A percentile compares a stretch with the other conserved stretches of the same genome.
Conservation (phyloP, 805 yeast genomes). For the Cephaloascus fragrans region DNA sequence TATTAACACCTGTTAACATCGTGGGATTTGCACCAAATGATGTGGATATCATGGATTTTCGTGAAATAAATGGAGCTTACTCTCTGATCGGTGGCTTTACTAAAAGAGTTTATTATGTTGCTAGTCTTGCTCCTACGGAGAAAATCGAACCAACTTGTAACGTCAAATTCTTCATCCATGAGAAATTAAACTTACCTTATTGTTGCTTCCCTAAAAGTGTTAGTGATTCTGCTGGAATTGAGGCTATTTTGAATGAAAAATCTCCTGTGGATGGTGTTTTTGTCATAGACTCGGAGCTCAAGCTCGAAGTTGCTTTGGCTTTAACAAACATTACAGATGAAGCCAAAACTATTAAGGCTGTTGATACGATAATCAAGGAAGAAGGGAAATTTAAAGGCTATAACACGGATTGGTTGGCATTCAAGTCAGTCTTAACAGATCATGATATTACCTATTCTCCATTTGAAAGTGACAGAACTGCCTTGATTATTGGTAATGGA, state of each 20-base stretch:
- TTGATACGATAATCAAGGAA: conserved; percentile 21
- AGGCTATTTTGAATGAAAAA: conserved; percentile 19
- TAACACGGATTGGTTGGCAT: conserved; percentile 36
- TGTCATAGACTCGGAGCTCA: conserved; percentile 34
- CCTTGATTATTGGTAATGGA: conserved; percentile 35
- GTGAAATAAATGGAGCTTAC: conserved; percentile 19
- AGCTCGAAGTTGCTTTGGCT: conserved; percentile 29
- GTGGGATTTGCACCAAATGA: conserved; percentile 4
- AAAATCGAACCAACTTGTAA: conserved; percentile 27
- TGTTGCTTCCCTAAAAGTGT: conserved; percentile 25
- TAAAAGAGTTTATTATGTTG: conserved; percentile 23
- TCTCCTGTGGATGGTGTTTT: conserved; percentile 24
- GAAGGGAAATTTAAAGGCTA: conserved; percentile 23
- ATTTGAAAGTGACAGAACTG: conserved; percentile 13
- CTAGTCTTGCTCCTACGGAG: conserved; percentile 34
- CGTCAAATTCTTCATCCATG: no score
- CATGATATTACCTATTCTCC: conserved; percentile 15
- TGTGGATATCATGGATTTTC: conserved; percentile 19
- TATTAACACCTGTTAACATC: conserved; percentile 29
- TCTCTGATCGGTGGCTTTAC: conserved; percentile 27
- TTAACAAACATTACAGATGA: conserved; percentile 25
- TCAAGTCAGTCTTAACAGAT: conserved; percentile 10
- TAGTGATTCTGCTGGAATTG: conserved; percentile 21
- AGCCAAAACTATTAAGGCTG: conserved; percentile 30
- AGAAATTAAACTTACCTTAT: conserved; percentile 25